Percentiles rank a stretch among this genome's conserved stretches.
These are phyloP conservation scores for Fusarium anguioides DNA, from an alignment of 2,329 filamentous ascomycete species.

Conservation along the genomic window DNA sequence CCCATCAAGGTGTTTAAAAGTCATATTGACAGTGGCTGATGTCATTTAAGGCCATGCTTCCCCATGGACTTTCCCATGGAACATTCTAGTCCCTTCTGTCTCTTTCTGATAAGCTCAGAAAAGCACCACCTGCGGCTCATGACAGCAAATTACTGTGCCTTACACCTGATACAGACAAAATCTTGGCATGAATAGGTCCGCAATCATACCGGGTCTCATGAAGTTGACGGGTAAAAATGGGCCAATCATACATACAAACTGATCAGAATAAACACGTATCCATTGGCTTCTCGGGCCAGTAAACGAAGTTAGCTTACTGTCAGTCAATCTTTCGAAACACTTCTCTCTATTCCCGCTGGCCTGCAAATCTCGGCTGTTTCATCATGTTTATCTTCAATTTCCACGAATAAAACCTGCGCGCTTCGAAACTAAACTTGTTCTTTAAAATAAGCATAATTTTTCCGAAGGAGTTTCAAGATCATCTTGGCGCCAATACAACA, in stretches of 20 bases:
- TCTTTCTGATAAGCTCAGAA: no score
- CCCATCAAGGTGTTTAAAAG: no score
- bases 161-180: background rate
- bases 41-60: no score
- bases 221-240: background rate
- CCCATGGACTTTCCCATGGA: no score
- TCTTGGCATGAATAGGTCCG: background rate
- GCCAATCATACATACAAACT: background rate
- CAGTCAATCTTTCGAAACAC: background rate
- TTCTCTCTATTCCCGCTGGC: background rate
- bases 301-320: background rate
- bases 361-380: background rate
- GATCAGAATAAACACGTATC: background rate
- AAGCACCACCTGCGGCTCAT: background rate
- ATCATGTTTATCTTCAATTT: background rate
- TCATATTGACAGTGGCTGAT: no score
- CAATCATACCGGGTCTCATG: background rate
- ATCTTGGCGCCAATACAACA: background rate
- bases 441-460: slow-evolving; percentile 7
- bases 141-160: background rate
- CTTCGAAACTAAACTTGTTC: background rate
- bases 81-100: no score
- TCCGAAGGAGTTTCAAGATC: background rate
- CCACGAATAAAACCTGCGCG: background rate
- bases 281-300: background rate